Percentiles rank a stretch among this genome's conserved stretches.
Conservation (phyloP, 2,329 filamentous ascomycete genomes). For the Albophoma yamanashiensis region DNA sequence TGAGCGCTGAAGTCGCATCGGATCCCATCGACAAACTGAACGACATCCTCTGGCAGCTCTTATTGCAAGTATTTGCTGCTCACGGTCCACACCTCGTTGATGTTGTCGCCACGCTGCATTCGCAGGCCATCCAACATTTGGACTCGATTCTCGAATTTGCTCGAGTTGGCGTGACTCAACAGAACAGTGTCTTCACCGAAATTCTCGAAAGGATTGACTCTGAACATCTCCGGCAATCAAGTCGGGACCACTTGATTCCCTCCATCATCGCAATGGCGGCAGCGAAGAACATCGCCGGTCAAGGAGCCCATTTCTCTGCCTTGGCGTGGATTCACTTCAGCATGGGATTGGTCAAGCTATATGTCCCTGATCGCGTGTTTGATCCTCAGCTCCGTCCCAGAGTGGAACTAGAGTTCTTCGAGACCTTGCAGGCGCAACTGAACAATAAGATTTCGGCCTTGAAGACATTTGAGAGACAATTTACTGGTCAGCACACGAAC, state of each 20-base stretch:
- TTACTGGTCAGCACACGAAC: constrained; percentile 59
- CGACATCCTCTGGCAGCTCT: constrained; percentile 33
- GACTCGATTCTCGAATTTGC: constrained; percentile 4
- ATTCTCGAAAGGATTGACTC: constrained; percentile 15
- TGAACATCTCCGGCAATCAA: constrained; percentile 25
- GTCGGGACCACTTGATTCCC: constrained; percentile 32
- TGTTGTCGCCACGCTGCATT: constrained; percentile 14
- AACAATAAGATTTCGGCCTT: constrained; percentile 48
- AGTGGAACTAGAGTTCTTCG: constrained; percentile 51
- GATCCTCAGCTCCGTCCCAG: constrained; percentile 63
- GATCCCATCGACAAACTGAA: constrained; percentile 41
- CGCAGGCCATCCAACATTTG: constrained; percentile 11
- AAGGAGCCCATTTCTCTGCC: constrained; percentile 22
- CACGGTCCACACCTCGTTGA: constrained; percentile 23
- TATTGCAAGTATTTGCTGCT: constrained; percentile 28
- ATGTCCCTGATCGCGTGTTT: constrained; percentile 76
- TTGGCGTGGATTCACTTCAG: constrained; percentile 70
- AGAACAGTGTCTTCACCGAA: constrained; percentile 9
- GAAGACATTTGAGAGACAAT: constrained; percentile 51
- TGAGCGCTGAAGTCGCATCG: constrained; percentile 35
- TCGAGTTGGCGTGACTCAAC: background rate
- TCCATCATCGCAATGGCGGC: constrained; percentile 32
- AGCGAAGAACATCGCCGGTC: constrained; percentile 7
- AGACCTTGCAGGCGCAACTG: constrained; percentile 45
- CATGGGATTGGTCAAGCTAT: constrained; percentile 63